Conservation (phyloP, 768 basidiomycete species). For the Suillus clintonianus region DNA sequence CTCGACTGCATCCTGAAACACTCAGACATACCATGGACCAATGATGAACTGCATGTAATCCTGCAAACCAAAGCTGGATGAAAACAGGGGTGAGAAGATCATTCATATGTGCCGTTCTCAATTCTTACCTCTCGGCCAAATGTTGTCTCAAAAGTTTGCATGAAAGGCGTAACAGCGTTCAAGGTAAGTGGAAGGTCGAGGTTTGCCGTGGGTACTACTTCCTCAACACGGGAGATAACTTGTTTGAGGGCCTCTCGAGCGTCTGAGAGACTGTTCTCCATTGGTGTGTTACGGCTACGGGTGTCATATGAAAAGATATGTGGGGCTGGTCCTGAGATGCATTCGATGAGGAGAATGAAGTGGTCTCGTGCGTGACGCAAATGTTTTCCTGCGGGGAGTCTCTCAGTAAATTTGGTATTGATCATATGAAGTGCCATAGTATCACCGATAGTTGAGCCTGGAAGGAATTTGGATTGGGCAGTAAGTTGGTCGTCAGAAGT, state of each 20-base stretch:
- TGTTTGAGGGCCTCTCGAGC: conserved; percentile 60
- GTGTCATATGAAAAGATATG: conserved; percentile 74
- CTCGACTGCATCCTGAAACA: neutral
- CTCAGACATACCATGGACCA: conserved; percentile 75
- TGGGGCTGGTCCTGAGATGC: conserved; percentile 45
- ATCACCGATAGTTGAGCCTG: conserved; percentile 86
- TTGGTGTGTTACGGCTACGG: conserved; percentile 76
- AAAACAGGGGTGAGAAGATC: conserved; percentile 7
- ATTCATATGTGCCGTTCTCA: neutral
- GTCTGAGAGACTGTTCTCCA: conserved; percentile 68
- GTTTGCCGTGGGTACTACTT: conserved; percentile 45
- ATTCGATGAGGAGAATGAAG: conserved; percentile 67
- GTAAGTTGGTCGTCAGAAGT: conserved; percentile 70
- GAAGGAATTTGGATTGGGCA: conserved; percentile 68
- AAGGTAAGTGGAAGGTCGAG: conserved; percentile 65
- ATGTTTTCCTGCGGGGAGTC: conserved; percentile 67
- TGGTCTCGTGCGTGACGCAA: conserved; percentile 85
- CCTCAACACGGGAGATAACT: conserved; percentile 57
- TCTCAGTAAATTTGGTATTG: neutral
- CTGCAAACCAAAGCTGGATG: conserved; percentile 80
- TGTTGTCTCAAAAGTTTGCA: conserved; percentile 74
- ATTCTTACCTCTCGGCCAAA: conserved; percentile 75
- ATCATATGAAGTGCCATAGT: conserved; percentile 8
- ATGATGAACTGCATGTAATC: conserved; percentile 84
- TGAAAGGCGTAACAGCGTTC: conserved; percentile 79